Base-by-base conservation (phyloP, 495 filamentous ascomycete genomes). In the Hypoxylon rickii region DNA sequence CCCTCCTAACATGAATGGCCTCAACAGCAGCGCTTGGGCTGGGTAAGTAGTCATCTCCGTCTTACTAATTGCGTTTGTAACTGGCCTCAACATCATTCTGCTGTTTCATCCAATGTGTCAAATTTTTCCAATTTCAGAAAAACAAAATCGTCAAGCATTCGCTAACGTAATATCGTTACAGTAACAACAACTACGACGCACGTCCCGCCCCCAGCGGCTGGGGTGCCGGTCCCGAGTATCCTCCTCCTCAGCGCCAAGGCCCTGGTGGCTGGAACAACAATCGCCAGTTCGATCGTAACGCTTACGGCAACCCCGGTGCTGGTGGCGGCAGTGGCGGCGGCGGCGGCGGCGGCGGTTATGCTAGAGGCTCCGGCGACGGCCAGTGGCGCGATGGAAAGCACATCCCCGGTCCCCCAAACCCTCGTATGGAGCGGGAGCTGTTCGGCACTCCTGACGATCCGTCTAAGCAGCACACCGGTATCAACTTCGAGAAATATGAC, bases 401-500 rank as follows among this genome's bases (percentile, higher is more conserved):
- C 73, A 79, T 96, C 63, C 84, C 92, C 62, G 94, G 95, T 42
- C 88, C 90, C 50, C 66, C 88, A 51, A 97, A 97, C 73, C 80
- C 86, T 47, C 91, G 92, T 62, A 51, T 94, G 18, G 94, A 98
- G 79, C 91, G 92, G 68, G 94, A 98, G 65, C 86, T 98, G 38
- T 98, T 97, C 73, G 94, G 94, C 67, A 85, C 88, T 36, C 83
- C 90, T 57, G 94, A 97, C 72, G 94, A 97, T 66, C 91, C 92
- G 49, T 83, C 88, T 58, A 97, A 96, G 78, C 88, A 96, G 71
- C 89, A 90, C 64, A 96, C 89, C 15, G 94, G 94, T 68, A 97
- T 98, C 86, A 98, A 98, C 80, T 98, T 98, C 68, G 85, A 96
- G 76, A 98, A 98, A 78, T 98, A 98, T 74, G 94, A 98, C 66